These are phyloP conservation scores for Komagataella mondaviorum DNA, from an alignment of 805 yeast species.

Conservation along the genomic window DNA sequence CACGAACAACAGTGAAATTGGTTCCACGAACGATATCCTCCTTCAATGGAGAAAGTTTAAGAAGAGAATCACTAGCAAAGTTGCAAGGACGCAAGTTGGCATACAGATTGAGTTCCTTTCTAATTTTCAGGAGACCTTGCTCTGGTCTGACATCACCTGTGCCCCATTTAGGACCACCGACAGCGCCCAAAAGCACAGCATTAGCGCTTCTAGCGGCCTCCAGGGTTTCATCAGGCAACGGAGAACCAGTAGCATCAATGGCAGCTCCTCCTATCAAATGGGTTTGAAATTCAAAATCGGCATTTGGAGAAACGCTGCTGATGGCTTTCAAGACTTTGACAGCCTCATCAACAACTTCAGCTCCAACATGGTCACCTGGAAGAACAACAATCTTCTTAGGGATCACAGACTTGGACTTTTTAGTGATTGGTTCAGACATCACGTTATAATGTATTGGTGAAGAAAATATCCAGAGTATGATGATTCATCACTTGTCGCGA, in stretches of 20 bases:
- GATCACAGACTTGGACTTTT: conserved; percentile 2
- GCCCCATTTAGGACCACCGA: conserved; percentile 99
- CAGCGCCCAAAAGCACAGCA: conserved; percentile 96
- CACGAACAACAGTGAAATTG: conserved; percentile 87
- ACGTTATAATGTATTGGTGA: neutral
- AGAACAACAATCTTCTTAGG: conserved; percentile 68
- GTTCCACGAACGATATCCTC: conserved; percentile 81
- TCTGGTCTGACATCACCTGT: conserved; percentile 95
- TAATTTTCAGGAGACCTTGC: conserved; percentile 86
- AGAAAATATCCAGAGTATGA: neutral
- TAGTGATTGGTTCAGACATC: neutral
- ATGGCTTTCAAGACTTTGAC: conserved; percentile 81
- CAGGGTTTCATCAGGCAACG: conserved; percentile 76
- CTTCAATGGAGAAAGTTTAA: conserved; percentile 81
- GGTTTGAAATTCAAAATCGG: conserved; percentile 63
- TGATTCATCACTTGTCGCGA: neutral
- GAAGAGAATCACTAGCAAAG: conserved; percentile 73
- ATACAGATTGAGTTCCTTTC: conserved; percentile 87
- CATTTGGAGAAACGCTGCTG: conserved; percentile 35
- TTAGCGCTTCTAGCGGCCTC: conserved; percentile 77
- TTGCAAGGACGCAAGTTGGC: conserved; percentile 96
- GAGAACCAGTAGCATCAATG: conserved; percentile 90
- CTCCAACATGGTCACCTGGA: conserved; percentile 97
- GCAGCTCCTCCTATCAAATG: conserved; percentile 98
- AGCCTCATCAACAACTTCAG: conserved; percentile 83